Evolutionary conservation across 768 basidiomycete species (phyloP), one percentile per base, ranked within the genome.

Genomic region (Cytidiella melzeri): DNA sequence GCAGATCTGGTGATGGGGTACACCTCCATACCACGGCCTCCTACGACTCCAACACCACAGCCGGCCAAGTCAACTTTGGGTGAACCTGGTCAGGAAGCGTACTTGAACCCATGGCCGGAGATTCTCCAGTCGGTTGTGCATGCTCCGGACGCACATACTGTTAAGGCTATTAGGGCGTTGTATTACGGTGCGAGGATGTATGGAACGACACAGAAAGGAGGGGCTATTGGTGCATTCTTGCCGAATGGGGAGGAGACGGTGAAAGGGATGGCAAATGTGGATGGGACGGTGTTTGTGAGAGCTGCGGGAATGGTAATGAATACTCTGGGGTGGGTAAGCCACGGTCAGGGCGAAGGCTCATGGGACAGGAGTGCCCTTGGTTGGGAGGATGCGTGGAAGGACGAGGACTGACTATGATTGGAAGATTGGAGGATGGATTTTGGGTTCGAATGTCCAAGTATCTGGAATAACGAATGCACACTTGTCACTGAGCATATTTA

Each of bases 281-380:
- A 84, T 56, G 81, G 81, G 2, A 75, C 77, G 2, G 48, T 81
- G 18, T 83, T 83, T 55, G 70, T 77, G 4, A 65, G 80, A 37
- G 73, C 79, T 13, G 81, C 79, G 5, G 80, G 80, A 0, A 68
- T 79, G 26, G 54, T 80, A 63, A 71, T 79, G 73, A 67, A 80
- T 41, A 72, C 65, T 11, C 61, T 81, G 54, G 78, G 81, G 0
- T 83, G 80, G 81, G 73, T 75, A 1, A 59, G 67, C 6, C 65
- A 74, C 63, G 80, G 80, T 3, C 73, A 82, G 60, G 51, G 63
- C 37, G 70, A 64, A 36, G 72, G 75, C 15, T 37, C 57, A 1
- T 83, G 82, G 82, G 80, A 82, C 61, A 51, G 71, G 24, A 78
- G 75, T 59, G 79, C 71, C 3, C 63, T 81, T 36, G 80, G 79